Percentiles rank a stretch among this genome's conserved stretches.
These are phyloP conservation scores for Entamoeba moshkovskii DNA, from an alignment of 208 protist genomes.

Conservation along the genomic window DNA sequence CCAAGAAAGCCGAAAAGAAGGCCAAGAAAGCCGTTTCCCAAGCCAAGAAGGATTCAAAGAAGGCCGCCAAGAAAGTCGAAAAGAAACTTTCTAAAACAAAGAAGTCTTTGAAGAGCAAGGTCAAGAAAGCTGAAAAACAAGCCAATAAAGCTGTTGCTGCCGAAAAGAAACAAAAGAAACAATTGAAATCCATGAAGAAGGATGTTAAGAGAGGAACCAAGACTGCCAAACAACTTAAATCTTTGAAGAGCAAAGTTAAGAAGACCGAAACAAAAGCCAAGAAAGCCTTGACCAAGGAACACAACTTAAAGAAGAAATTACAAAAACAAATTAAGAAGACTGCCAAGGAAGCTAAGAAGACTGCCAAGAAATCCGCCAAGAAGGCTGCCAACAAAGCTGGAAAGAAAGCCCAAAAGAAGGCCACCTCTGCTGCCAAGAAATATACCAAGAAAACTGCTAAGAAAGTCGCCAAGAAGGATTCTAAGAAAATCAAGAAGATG, in stretches of 20 bases:
- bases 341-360: not conserved
- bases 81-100: not conserved
- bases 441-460: not conserved
- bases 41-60: not conserved
- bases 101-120: not conserved
- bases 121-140: not conserved
- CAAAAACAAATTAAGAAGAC: not conserved
- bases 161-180: not conserved
- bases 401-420: not conserved
- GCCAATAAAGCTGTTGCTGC: not conserved
- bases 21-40: not conserved
- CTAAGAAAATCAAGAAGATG: not conserved
- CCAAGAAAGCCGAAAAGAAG: not conserved
- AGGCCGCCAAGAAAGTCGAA: not conserved
- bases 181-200: not conserved
- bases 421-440: not conserved
- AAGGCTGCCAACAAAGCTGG: not conserved
- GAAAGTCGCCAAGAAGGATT: not conserved
- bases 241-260: not conserved
- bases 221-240: not conserved
- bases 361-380: not conserved
- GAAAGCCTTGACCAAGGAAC: not conserved
- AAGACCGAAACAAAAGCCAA: not conserved
- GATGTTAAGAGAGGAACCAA: not conserved
- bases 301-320: not conserved